These are phyloP conservation scores for Cryptosporidium sp. DNA, from an alignment of 169 alveolate species.

Conservation along the genomic window DNA sequence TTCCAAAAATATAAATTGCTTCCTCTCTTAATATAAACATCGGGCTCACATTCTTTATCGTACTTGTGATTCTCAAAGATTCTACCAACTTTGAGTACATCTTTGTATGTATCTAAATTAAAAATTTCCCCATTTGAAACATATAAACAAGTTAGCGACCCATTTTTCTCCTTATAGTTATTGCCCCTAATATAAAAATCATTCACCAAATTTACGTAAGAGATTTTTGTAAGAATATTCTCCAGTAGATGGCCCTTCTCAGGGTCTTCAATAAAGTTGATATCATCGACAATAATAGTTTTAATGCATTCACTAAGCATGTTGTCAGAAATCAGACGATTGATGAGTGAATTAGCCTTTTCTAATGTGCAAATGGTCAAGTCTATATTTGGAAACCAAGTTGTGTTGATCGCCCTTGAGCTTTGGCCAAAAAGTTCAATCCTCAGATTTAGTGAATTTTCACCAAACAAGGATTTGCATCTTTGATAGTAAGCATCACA, in stretches of 20 bases:
- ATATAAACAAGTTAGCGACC: conserved; percentile 19
- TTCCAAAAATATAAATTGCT: conserved; percentile 16
- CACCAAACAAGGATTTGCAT: conserved; percentile 37
- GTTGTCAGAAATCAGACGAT: conserved; percentile 75
- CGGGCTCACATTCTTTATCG: background rate
- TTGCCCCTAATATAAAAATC: no score
- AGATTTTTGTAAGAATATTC: conserved; percentile 25
- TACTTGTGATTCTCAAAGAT: background rate
- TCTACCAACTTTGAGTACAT: background rate
- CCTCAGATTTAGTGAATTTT: conserved; percentile 33
- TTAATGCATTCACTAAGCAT: conserved; percentile 36
- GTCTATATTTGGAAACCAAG: conserved; percentile 76
- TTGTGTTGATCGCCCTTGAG: background rate
- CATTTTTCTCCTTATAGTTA: background rate
- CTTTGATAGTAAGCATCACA: conserved; percentile 51
- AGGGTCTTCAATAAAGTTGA: background rate
- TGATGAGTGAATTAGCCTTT: conserved; percentile 82
- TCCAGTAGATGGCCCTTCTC: conserved; percentile 26
- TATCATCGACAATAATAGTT: conserved; percentile 51
- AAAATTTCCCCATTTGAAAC: conserved; percentile 11
- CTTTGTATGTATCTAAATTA: background rate
- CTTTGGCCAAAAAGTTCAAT: conserved; percentile 32
- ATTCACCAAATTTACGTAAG: background rate
- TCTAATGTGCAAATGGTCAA: conserved; percentile 85
- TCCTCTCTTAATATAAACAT: conserved; percentile 38